Conservation (phyloP, 148 eudicot species). For the Chenopodium formosanum region DNA sequence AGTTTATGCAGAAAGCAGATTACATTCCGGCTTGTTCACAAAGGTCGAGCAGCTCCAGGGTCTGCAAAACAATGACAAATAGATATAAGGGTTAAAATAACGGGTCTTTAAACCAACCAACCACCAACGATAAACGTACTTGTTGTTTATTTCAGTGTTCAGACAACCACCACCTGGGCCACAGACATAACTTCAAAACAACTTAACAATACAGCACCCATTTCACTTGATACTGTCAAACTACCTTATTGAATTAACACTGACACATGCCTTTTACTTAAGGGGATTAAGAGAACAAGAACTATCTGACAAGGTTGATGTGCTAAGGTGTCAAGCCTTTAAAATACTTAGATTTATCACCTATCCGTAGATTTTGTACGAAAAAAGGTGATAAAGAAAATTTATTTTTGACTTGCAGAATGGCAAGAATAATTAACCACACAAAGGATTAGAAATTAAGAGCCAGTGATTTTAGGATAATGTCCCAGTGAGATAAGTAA, state of each 20-base stretch:
- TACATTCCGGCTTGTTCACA: conserved; percentile 83
- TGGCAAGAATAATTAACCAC: not conserved
- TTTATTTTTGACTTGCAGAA: not conserved
- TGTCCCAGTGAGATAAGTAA: not conserved
- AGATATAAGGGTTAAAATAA: not conserved
- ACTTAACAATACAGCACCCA: not conserved
- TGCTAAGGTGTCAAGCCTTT: too few species aligned
- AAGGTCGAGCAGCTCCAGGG: conserved; percentile 90
- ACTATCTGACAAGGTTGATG: too few species aligned
- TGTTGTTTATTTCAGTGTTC: not conserved
- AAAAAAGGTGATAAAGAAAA: not conserved
- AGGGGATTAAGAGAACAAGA: too few species aligned
- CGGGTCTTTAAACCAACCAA: not conserved
- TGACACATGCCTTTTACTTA: too few species aligned
- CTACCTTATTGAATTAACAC: not conserved
- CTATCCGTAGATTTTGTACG: not conserved
- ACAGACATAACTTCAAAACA: not conserved
- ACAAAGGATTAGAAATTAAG: too few species aligned
- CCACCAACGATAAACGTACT: not conserved
- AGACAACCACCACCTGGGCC: not conserved
- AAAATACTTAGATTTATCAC: too few species aligned
- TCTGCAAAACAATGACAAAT: conserved; percentile 43
- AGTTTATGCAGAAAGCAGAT: conserved; percentile 35
- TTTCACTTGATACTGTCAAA: not conserved
- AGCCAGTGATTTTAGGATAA: not conserved